These are phyloP conservation scores for Chlorophyllum brunneum DNA, from an alignment of 768 basidiomycete species.

Conservation along the genomic window DNA sequence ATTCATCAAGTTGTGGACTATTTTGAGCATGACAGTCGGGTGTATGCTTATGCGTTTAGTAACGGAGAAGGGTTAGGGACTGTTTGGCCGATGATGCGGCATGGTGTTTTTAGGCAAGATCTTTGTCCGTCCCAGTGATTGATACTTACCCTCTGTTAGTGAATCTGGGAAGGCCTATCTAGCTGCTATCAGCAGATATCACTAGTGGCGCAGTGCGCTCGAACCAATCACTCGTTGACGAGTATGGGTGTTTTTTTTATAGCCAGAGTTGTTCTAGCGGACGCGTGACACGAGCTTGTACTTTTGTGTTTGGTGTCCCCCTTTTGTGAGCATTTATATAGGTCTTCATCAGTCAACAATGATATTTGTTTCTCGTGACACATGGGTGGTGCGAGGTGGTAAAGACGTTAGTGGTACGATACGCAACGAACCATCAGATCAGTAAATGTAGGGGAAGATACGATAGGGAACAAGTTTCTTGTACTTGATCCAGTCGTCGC, in stretches of 20 bases:
- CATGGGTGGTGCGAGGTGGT: too few species aligned
- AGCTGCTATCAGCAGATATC: slow-evolving; percentile 35
- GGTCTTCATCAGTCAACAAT: too few species aligned
- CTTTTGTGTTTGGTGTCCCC: too few species aligned
- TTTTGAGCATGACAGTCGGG: slow-evolving; percentile 30
- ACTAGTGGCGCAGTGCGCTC: slow-evolving; percentile 16
- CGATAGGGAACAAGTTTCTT: slow-evolving; percentile 80
- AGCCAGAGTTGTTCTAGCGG: too few species aligned
- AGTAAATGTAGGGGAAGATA: slow-evolving; percentile 85
- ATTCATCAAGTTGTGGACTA: slow-evolving; percentile 36
- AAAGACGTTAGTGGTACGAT: too few species aligned
- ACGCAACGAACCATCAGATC: too few species aligned
- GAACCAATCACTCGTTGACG: neutral
- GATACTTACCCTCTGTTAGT: slow-evolving; percentile 17
- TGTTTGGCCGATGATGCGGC: slow-evolving; percentile 41
- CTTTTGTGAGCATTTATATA: too few species aligned
- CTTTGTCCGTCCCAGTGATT: neutral
- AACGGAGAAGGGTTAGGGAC: slow-evolving; percentile 43
- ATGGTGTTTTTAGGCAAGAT: slow-evolving; percentile 31
- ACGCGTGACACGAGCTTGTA: too few species aligned
- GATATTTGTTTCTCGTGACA: too few species aligned
- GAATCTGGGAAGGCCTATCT: slow-evolving; percentile 39
- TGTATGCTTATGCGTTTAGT: slow-evolving; percentile 45
- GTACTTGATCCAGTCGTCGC: slow-evolving; percentile 92
- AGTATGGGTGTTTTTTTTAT: too few species aligned